Conservation (phyloP, 116 monocot genomes). For the Cymodocea nodosa region DNA sequence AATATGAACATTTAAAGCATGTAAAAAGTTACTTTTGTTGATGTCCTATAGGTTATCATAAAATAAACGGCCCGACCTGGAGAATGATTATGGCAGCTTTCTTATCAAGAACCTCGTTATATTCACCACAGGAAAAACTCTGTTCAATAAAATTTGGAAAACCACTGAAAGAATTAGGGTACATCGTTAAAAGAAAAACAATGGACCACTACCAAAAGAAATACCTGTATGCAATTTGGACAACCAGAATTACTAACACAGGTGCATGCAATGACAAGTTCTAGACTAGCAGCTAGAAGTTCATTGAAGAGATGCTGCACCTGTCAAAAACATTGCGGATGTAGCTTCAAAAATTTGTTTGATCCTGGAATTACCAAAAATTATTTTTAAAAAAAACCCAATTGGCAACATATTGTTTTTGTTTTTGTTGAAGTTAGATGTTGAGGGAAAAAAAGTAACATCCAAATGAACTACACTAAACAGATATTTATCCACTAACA, state of each 20-base stretch:
- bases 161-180: background rate
- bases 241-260: constrained; percentile 57
- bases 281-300: constrained; percentile 55
- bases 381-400: no score
- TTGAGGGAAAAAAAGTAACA: no score
- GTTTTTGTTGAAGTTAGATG: background rate
- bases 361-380: no score
- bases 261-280: constrained; percentile 52
- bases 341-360: background rate
- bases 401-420: background rate
- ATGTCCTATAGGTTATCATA: no score
- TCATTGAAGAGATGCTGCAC: constrained; percentile 55
- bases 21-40: no score
- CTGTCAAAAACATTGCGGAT: constrained; percentile 15
- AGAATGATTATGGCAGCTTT: constrained; percentile 65
- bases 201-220: background rate
- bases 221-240: constrained; percentile 84
- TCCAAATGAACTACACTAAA: no score
- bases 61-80: constrained; percentile 19
- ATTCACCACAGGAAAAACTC: constrained; percentile 59
- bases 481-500: no score
- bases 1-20: background rate
- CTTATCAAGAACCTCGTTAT: constrained; percentile 87
- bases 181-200: background rate
- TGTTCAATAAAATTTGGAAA: constrained; percentile 8